Conservation (phyloP, 495 filamentous ascomycete genomes). For the Echria macrotheca region DNA sequence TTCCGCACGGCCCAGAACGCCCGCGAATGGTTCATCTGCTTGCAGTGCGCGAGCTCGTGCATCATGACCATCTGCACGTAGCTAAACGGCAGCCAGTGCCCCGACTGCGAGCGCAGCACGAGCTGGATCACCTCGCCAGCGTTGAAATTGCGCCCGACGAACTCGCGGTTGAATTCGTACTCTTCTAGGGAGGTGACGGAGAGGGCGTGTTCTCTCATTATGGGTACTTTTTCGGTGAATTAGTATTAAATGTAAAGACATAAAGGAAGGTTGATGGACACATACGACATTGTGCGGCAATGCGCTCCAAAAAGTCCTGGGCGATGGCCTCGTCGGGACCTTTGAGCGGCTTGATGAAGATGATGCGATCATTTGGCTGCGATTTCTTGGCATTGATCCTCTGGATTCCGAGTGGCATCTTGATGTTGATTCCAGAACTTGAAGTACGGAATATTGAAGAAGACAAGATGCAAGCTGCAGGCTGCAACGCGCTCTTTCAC, state of each 20-base stretch:
- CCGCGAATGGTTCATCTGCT: conserved; percentile 75
- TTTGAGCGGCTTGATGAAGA: conserved; percentile 70
- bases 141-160: conserved; percentile 77
- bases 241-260: not conserved
- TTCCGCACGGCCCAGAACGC: conserved; percentile 72
- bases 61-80: conserved; percentile 86
- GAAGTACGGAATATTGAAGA: no score
- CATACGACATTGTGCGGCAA: conserved; percentile 68
- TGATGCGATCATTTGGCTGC: conserved; percentile 62
- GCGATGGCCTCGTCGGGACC: conserved; percentile 53
- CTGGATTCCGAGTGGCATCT: conserved; percentile 64
- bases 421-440: not conserved
- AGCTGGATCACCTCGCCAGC: conserved; percentile 78
- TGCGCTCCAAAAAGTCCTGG: conserved; percentile 65
- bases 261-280: not conserved
- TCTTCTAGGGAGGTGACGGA: conserved; percentile 71
- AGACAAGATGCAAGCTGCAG: not conserved
- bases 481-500: not conserved
- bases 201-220: conserved; percentile 66
- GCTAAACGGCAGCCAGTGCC: conserved; percentile 66
- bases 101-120: conserved; percentile 59
- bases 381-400: conserved; percentile 61
- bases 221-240: conserved; percentile 49
- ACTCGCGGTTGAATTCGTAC: conserved; percentile 67
- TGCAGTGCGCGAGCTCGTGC: conserved; percentile 73